Base-by-base conservation (phyloP, 2,329 filamentous ascomycete genomes). In the Fusarium sacchari region DNA sequence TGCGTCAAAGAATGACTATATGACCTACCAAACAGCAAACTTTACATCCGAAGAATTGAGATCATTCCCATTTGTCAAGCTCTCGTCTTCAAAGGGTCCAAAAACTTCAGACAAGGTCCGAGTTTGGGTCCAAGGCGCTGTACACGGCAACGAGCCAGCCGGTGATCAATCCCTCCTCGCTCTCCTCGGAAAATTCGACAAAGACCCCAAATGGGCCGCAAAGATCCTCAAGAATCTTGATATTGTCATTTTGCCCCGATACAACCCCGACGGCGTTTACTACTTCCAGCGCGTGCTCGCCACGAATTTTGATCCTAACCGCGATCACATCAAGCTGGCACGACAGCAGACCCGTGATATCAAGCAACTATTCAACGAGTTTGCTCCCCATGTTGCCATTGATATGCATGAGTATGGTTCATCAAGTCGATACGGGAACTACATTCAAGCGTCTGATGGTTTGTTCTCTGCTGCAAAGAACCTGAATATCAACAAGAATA, bases 381-480 rank as follows among this genome's bases (percentile, higher is more conserved):
- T 79, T 52, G 64, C 60, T 13, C 80, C 80, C 0, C 80, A 81
- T 22, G 73, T 81, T 18, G 78, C 76, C 3, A 73, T 81, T 9
- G 80, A 81, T n/a, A 79, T 79, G 72, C 80, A 81, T 39, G 80
- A 81, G 58, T 81, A 80, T 42, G 71, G 71, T 2, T 75, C 80
- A 0, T 52, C 43, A 9, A 56, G 69, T 0, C 57, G 65, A 34
- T 79, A 70, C 12, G 80, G 79, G 2, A 67, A 68, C 1, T 66
- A 76, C 7, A 62, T 65, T 32, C 78, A 81, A 12, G 78, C 73
- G 3, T 67, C 78, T 2, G 80, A 81, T 42, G 79, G 78, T 2
- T 73, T 79, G 4, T 82, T 80, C 49, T 80, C 80, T 0, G 80
- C 80, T 2, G 79, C 79, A 5, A 81, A 81, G 71, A 81, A 81